Percentiles rank a stretch among this genome's conserved stretches.
Evolutionary conservation across 768 basidiomycete species (phyloP).

Genomic region (Boletus reticulatus): DNA sequence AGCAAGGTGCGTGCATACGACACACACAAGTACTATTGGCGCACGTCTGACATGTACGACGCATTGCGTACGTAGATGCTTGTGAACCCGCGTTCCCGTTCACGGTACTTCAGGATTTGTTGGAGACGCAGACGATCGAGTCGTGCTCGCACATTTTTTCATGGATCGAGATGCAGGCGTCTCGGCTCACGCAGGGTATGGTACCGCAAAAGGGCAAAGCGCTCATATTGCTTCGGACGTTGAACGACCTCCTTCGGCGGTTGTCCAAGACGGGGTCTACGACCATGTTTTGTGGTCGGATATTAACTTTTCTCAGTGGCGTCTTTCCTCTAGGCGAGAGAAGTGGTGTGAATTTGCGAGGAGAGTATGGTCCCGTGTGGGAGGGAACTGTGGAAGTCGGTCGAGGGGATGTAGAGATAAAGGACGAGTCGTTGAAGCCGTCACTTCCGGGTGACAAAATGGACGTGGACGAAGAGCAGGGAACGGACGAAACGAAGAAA

Average conservation of each 20-base stretch:
- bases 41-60: background rate
- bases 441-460: slow-evolving; percentile 48
- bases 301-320: slow-evolving; percentile 80
- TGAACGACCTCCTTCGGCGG: slow-evolving; percentile 85
- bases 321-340: slow-evolving; percentile 88
- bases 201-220: slow-evolving; percentile 88
- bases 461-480: slow-evolving; percentile 54
- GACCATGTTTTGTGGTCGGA: slow-evolving; percentile 86
- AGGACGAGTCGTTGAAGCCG: slow-evolving; percentile 29
- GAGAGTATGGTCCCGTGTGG: slow-evolving; percentile 82
- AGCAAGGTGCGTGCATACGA: slow-evolving; percentile 52
- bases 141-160: slow-evolving; percentile 87
- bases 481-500: slow-evolving; percentile 29
- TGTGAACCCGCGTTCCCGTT: slow-evolving; percentile 77
- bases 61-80: slow-evolving; percentile 49
- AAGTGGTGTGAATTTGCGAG: slow-evolving; percentile 88
- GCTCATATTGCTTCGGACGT: slow-evolving; percentile 74
- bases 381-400: slow-evolving; percentile 53
- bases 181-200: slow-evolving; percentile 72
- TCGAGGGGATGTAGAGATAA: slow-evolving; percentile 34
- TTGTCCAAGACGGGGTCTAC: slow-evolving; percentile 84
- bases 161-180: slow-evolving; percentile 77
- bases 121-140: slow-evolving; percentile 81
- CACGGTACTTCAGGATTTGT: slow-evolving; percentile 70
- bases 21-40: too few species aligned